These are phyloP conservation scores for Leccinum insolens DNA, from an alignment of 1,284 basidiomycete species.

Conservation along the genomic window DNA sequence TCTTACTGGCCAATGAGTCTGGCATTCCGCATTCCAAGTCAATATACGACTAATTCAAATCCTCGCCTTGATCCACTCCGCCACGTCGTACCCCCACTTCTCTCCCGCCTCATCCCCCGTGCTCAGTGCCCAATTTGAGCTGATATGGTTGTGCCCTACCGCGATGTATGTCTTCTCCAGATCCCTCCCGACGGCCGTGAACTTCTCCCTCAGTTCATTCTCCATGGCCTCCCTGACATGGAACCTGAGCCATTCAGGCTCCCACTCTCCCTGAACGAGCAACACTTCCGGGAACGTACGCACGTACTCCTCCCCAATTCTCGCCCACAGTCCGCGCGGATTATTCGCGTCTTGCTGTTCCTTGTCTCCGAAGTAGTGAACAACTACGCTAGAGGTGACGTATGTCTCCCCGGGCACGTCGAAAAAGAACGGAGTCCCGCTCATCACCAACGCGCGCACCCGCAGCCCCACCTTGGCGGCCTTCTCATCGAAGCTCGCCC, in stretches of 20 bases:
- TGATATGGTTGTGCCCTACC: conserved; percentile 65
- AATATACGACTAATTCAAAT: conserved; percentile 1
- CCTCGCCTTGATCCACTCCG: conserved; percentile 42
- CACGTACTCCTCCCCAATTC: conserved; percentile 39
- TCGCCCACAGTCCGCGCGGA: conserved; percentile 42
- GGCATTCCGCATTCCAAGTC: conserved; percentile 18
- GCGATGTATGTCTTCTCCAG: conserved; percentile 39
- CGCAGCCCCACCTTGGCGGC: conserved; percentile 31
- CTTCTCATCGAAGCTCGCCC: conserved; percentile 29
- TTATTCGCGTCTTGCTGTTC: conserved; percentile 42
- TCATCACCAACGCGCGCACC: conserved; percentile 48
- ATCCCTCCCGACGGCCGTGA: conserved; percentile 34
- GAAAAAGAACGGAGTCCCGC: conserved; percentile 47
- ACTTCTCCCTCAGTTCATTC: conserved; percentile 41
- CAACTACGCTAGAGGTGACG: conserved; percentile 30
- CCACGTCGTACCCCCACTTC: conserved; percentile 57
- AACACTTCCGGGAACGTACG: conserved; percentile 46
- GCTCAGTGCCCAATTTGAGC: conserved; percentile 49
- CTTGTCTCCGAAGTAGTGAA: conserved; percentile 48
- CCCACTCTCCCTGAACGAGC: conserved; percentile 51
- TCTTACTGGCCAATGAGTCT: background rate
- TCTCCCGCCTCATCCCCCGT: conserved; percentile 61
- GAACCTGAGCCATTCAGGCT: conserved; percentile 46
- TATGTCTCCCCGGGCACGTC: conserved; percentile 27
- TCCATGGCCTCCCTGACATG: conserved; percentile 38